Conservation (phyloP, 192 early-diverging fungal genomes). For the Geranomyces michiganensis region DNA sequence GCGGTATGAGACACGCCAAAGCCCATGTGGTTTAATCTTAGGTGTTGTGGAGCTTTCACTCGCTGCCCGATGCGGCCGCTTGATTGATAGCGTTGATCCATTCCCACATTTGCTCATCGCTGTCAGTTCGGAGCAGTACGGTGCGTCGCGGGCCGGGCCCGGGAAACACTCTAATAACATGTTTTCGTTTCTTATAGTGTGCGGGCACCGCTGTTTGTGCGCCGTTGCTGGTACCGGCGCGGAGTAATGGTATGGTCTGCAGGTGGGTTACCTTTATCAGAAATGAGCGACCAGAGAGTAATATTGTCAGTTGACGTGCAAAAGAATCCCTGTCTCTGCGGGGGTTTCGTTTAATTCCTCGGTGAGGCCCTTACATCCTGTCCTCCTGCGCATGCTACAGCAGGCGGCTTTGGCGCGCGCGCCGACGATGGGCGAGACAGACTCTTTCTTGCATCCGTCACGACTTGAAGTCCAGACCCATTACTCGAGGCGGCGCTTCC, state of each 20-base stretch:
- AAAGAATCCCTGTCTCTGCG: no score
- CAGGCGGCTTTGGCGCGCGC: no score
- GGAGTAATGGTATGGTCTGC: slow-evolving; percentile 3
- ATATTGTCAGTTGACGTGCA: no score
- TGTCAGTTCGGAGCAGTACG: background rate
- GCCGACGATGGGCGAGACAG: background rate
- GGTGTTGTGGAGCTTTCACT: no score
- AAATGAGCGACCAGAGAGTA: no score
- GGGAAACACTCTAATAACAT: slow-evolving; percentile 30
- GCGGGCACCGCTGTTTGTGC: background rate
- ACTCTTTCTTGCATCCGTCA: background rate
- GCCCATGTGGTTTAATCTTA: no score
- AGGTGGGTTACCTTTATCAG: background rate
- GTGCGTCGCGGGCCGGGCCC: slow-evolving; percentile 19
- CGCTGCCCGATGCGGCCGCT: background rate
- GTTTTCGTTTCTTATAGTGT: slow-evolving; percentile 32
- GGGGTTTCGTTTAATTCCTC: no score
- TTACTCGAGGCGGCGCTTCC: background rate
- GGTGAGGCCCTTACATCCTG: no score
- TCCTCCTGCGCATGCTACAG: no score
- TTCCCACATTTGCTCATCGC: slow-evolving; percentile 4
- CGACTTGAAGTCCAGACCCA: no score
- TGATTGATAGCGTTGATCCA: slow-evolving; percentile 17
- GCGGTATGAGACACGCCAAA: no score
- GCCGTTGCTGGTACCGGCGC: background rate